phyloP scores from a whole-genome alignment of 179 eudicot genomes.

The Nepenthes alata region DNA sequence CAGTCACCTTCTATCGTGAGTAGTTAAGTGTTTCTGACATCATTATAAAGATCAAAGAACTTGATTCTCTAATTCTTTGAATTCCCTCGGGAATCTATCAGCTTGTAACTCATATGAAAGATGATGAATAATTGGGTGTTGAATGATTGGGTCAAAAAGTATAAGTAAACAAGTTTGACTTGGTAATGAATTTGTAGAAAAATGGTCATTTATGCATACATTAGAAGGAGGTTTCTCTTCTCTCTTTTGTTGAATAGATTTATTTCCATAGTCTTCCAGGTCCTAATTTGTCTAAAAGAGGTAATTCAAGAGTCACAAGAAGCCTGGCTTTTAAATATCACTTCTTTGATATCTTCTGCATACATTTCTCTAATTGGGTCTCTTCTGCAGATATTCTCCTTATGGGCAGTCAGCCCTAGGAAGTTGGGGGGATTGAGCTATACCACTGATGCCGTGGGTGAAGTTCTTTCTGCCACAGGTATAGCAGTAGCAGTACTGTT shows the following conservation, averaged over 20 bases:
- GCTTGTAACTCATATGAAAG: too few relatives aligned
- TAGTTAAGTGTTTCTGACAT: not conserved
- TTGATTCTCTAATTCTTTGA: too few relatives aligned
- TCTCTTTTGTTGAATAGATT: not conserved
- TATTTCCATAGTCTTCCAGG: too few relatives aligned
- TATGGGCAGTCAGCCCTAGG: constrained; percentile 87
- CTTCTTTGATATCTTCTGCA: not conserved
- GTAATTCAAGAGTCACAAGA: too few relatives aligned
- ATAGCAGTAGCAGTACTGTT: not conserved
- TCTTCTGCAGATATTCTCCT: constrained; percentile 55
- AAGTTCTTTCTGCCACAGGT: constrained; percentile 69
- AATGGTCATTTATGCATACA: not conserved
- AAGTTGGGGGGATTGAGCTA: constrained; percentile 63
- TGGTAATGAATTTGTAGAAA: too few relatives aligned
- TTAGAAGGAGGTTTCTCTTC: not conserved
- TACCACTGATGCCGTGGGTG: constrained; percentile 59
- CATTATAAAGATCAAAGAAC: too few relatives aligned
- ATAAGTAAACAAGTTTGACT: too few relatives aligned
- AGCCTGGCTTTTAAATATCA: not conserved
- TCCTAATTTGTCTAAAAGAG: too few relatives aligned
- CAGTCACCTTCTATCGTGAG: not conserved
- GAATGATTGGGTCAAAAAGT: too few relatives aligned
- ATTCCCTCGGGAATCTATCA: too few relatives aligned
- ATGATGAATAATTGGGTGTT: too few relatives aligned
- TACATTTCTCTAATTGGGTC: not conserved